A percentile compares a stretch with the other conserved stretches of the same genome.
Evolutionary conservation across 2,329 filamentous ascomycete genomes (phyloP).

Genomic region (Alternaria brassicae): DNA sequence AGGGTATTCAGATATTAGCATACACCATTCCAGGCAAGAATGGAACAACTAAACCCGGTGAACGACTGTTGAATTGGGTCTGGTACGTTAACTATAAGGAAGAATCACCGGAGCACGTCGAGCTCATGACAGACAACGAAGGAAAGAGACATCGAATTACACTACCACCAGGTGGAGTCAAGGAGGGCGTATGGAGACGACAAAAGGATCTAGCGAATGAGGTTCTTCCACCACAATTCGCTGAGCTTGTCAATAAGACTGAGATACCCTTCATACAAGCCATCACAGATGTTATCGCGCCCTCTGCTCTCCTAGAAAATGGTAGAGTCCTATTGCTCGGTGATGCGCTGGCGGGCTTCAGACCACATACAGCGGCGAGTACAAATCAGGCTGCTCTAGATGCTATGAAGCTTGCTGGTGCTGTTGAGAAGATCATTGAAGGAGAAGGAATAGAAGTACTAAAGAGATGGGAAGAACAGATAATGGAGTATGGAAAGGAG

Average conservation of each 20-base stretch:
- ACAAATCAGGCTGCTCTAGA: constrained; percentile 57
- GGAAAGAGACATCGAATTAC: constrained; percentile 52
- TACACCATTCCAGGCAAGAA: constrained; percentile 54
- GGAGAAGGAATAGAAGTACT: constrained; percentile 39
- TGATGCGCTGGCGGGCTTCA: constrained; percentile 54
- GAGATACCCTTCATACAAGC: constrained; percentile 54
- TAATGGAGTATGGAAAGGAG: constrained; percentile 20
- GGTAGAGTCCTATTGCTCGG: constrained; percentile 55
- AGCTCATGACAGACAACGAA: constrained; percentile 54
- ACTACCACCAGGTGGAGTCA: constrained; percentile 51
- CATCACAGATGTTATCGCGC: constrained; percentile 52
- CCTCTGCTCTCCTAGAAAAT: constrained; percentile 44
- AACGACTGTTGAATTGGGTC: constrained; percentile 56
- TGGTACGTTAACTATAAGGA: constrained; percentile 55
- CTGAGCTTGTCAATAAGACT: constrained; percentile 51
- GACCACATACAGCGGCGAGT: constrained; percentile 55
- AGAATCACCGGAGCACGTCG: constrained; percentile 44
- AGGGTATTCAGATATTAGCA: constrained; percentile 26
- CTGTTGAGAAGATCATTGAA: constrained; percentile 41
- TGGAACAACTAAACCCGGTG: constrained; percentile 47
- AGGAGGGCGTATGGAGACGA: constrained; percentile 46
- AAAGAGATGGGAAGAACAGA: constrained; percentile 42
- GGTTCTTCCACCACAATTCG: constrained; percentile 48
- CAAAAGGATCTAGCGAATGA: constrained; percentile 41
- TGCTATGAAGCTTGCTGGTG: constrained; percentile 42